Percentiles rank a stretch among this genome's conserved stretches.
Conservation (phyloP, 2,329 filamentous ascomycete genomes). For the Aspergillus transmontanensis region DNA sequence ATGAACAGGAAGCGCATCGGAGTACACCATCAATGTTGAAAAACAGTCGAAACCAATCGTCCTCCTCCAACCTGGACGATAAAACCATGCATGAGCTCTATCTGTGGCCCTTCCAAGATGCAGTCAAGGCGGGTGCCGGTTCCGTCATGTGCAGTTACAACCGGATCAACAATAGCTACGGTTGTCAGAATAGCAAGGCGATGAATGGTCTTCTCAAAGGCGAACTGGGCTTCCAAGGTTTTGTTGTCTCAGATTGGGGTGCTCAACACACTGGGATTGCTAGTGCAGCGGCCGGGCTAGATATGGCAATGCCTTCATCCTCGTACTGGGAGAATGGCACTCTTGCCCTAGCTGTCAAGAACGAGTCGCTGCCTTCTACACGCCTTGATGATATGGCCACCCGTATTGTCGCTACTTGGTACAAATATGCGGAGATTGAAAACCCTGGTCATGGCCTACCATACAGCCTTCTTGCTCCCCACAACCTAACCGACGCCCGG, state of each 20-base stretch:
- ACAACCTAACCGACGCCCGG: background rate
- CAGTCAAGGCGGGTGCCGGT: conserved; percentile 58
- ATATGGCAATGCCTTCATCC: conserved; percentile 48
- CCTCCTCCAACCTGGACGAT: conserved; percentile 67
- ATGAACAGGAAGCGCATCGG: conserved; percentile 58
- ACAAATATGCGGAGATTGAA: background rate
- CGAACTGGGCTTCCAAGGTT: conserved; percentile 80
- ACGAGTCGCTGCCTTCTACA: background rate
- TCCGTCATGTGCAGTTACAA: conserved; percentile 60
- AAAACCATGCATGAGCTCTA: conserved; percentile 67
- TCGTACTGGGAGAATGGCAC: conserved; percentile 9
- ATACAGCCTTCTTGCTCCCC: background rate
- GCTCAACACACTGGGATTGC: conserved; percentile 72
- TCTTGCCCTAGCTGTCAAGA: background rate
- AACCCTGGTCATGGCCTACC: background rate
- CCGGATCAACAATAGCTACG: conserved; percentile 59
- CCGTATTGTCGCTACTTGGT: background rate
- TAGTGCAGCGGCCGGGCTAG: conserved; percentile 69
- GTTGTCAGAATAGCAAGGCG: conserved; percentile 50
- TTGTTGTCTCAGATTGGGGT: conserved; percentile 77
- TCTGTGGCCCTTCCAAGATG: conserved; percentile 67
- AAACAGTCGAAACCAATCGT: conserved; percentile 43
- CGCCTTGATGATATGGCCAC: background rate
- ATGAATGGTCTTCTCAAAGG: conserved; percentile 65
- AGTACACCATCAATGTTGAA: conserved; percentile 31